Evolutionary conservation across 1,284 basidiomycete genomes (phyloP).

Genomic region (Apiotrichum gracile): DNA sequence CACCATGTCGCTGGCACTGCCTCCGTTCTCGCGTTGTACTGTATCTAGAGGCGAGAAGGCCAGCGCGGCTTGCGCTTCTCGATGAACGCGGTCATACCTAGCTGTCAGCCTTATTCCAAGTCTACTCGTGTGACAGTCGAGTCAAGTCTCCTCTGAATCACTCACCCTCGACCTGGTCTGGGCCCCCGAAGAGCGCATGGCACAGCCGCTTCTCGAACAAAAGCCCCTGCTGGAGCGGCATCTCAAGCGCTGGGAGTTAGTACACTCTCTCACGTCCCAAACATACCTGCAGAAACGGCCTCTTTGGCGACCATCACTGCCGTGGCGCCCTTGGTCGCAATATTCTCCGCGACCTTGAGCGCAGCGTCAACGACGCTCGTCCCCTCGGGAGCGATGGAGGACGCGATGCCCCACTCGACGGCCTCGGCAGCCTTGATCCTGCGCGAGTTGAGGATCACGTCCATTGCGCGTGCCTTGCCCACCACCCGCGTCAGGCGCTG

Average conservation of each 20-base stretch:
- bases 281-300: conserved; percentile 79
- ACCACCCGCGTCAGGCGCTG: conserved; percentile 77
- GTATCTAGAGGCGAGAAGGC: conserved; percentile 14
- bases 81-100: conserved; percentile 80
- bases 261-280: no score
- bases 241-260: conserved; percentile 62
- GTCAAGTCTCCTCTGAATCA: not conserved
- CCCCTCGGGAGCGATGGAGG: conserved; percentile 67
- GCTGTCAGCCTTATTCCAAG: not conserved
- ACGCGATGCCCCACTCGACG: conserved; percentile 75
- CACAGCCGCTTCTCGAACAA: conserved; percentile 83
- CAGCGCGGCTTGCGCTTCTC: conserved; percentile 87
- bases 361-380: conserved; percentile 84
- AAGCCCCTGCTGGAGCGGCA: conserved; percentile 73
- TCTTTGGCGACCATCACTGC: conserved; percentile 90
- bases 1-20: no score
- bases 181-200: conserved; percentile 86
- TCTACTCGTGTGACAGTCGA: not conserved
- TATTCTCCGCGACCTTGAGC: conserved; percentile 67
- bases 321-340: conserved; percentile 76
- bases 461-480: conserved; percentile 76
- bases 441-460: conserved; percentile 81
- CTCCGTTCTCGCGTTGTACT: not conserved
- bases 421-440: conserved; percentile 76
- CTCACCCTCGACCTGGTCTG: conserved; percentile 91